Evolutionary conservation across 306 rosid genomes (phyloP).

Genomic region (Rosa multiflora): DNA sequence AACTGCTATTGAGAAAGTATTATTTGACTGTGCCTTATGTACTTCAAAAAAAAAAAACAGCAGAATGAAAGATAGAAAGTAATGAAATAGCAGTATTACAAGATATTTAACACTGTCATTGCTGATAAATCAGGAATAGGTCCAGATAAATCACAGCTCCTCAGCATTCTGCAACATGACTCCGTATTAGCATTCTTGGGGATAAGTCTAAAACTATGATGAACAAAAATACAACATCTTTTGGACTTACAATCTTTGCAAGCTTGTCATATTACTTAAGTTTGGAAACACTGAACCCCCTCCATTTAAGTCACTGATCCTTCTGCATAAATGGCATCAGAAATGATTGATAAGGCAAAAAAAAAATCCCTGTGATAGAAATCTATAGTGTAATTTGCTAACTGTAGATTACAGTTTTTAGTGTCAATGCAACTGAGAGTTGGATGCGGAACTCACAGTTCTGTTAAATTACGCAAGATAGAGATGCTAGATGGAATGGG

Average conservation of each 20-base stretch:
- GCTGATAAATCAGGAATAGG: neutral
- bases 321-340: slow-evolving; percentile 18
- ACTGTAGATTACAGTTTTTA: neutral
- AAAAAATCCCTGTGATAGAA: neutral
- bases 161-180: slow-evolving; percentile 26
- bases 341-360: neutral
- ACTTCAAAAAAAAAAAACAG: neutral
- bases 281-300: slow-evolving; percentile 16
- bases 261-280: slow-evolving; percentile 6
- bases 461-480: slow-evolving; percentile 9
- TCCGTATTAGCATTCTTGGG: neutral
- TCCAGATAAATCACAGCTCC: slow-evolving; percentile 28
- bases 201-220: neutral
- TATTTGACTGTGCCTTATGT: neutral
- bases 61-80: neutral
- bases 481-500: slow-evolving; percentile 36
- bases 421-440: neutral
- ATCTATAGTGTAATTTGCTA: neutral
- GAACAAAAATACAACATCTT: neutral
- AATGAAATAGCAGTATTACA: slow-evolving; percentile 8
- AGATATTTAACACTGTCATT: neutral
- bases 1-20: neutral
- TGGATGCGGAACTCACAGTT: slow-evolving; percentile 26
- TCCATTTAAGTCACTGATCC: slow-evolving; percentile 30
- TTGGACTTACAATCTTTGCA: slow-evolving; percentile 18